phyloP scores from a whole-genome alignment of 176 grass and related monocot species.

The Triticum monococcum region DNA sequence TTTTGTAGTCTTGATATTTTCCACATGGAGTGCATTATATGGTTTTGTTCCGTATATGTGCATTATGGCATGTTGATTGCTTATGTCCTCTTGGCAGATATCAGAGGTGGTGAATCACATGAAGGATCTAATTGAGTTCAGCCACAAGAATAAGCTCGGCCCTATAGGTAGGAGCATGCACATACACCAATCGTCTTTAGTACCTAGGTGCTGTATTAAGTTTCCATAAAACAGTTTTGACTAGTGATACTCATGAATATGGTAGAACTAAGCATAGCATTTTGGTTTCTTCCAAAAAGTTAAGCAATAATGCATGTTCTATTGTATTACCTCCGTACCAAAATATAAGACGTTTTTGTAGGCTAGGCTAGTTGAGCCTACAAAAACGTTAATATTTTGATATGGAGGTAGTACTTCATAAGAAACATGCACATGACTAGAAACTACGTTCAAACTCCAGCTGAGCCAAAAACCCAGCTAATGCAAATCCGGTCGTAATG shows the following conservation, averaged over 20 bases:
- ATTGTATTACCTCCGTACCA: not conserved
- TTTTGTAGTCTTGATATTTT: not conserved
- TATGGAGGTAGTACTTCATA: not conserved
- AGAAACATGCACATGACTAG: not conserved
- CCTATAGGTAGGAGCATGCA: constrained; percentile 65
- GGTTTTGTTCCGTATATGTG: not conserved
- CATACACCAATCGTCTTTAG: not conserved
- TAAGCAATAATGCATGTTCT: not conserved
- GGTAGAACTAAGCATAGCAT: not conserved
- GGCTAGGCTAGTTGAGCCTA: too few species aligned
- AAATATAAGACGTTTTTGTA: too few species aligned
- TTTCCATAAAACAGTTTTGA: constrained; percentile 1
- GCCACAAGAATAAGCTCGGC: constrained; percentile 76
- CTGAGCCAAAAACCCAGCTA: not conserved
- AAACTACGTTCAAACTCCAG: not conserved
- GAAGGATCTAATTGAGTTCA: constrained; percentile 97
- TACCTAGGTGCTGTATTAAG: not conserved
- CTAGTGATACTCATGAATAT: constrained; percentile 2
- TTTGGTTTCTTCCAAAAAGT: not conserved
- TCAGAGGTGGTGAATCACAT: constrained; percentile 99
- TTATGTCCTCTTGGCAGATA: constrained; percentile 52
- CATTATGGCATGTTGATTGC: constrained; percentile 13
- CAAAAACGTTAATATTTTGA: too few species aligned
- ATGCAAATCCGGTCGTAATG: not conserved
- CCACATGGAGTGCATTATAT: not conserved